Base-by-base conservation (phyloP, 441 rosid species). In the Erodium moschatum region DNA sequence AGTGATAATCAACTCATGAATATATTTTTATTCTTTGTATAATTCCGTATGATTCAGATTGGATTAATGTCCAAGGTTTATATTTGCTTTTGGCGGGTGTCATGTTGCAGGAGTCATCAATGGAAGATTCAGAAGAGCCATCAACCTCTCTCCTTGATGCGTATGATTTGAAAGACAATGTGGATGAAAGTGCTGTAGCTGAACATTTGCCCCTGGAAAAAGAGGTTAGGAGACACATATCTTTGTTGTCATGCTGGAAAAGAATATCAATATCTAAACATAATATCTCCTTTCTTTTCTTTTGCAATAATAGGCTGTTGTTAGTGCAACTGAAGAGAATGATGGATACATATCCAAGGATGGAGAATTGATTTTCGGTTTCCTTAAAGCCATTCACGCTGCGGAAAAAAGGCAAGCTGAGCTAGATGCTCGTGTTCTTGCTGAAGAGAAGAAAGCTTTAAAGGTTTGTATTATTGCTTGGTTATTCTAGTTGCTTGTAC, bases 331-430 rank as follows among this genome's bases (percentile, higher is more conserved):
- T 18, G 89, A 84, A 72, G 95, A 88, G 73, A 79, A 76, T 78
- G 89, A 82, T 72, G 81, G 73, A 76, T 76, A 77, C 74, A 74
- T 80, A 69, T 83, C 83, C 11, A 79, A 83, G 71, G 92, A 89
- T 77, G 96, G 96, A 67, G 89, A 84, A 73, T 65, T 92, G 84
- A 80, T 95, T 76, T 73, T 95, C 67, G 85, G 83, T 76, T 92
- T 95, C 82, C 84, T 94, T 24, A 75, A 85, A 84, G 95, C 97
- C 66, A 90, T 95, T 72, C 98, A 92, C 75, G 85, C 81, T 35
- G 97, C 98, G 73, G 97, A 92, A 81, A 80, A 86, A 67, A 81
- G 89, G 80, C 98, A 92, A 81, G 92, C 97, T 65, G 88, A 90
- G 73, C 67, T 87, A 70, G 98, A 92, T 85, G 88, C 93, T 75